Evolutionary conservation across 208 protist genomes (phyloP).

Genomic region (Lotmaria passim): DNA sequence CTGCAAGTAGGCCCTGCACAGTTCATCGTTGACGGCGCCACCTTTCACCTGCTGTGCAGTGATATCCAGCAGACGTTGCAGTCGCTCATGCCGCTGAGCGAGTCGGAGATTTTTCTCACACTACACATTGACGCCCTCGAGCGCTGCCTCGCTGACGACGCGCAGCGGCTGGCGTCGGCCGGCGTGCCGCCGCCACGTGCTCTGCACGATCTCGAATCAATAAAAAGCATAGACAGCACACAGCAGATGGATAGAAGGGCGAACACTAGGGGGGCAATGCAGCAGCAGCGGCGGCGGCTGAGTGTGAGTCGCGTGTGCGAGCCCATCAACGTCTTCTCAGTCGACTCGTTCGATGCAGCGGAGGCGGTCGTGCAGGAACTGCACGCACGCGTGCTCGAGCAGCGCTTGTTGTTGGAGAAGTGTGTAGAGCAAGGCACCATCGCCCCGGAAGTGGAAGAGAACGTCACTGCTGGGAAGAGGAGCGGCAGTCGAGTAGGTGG

Average conservation of each 20-base stretch:
- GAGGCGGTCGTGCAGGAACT: conserved; percentile 30
- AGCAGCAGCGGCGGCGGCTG: neutral
- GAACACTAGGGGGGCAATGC: too few relatives aligned
- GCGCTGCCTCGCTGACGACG: conserved; percentile 17
- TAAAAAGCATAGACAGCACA: too few relatives aligned
- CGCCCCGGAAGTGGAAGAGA: neutral
- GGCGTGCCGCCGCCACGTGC: neutral
- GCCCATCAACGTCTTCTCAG: conserved; percentile 36
- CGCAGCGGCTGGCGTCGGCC: conserved; percentile 12
- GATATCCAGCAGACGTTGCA: conserved; percentile 34
- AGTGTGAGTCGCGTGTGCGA: neutral
- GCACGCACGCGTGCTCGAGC: conserved; percentile 26
- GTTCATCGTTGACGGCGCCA: conserved; percentile 44
- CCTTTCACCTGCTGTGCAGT: conserved; percentile 43
- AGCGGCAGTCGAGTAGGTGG: neutral
- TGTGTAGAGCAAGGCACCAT: neutral
- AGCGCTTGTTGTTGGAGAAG: conserved; percentile 20
- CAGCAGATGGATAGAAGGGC: too few relatives aligned
- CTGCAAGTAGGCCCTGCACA: conserved; percentile 41
- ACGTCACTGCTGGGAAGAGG: too few relatives aligned
- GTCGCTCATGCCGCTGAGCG: conserved; percentile 28
- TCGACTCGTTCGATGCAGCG: conserved; percentile 37
- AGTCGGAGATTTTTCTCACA: conserved; percentile 25
- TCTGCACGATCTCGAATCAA: conserved; percentile 1
- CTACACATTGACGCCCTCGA: conserved; percentile 33